These are phyloP conservation scores for Fusarium circinatum DNA, from an alignment of 2,329 filamentous ascomycete genomes.

Conservation along the genomic window DNA sequence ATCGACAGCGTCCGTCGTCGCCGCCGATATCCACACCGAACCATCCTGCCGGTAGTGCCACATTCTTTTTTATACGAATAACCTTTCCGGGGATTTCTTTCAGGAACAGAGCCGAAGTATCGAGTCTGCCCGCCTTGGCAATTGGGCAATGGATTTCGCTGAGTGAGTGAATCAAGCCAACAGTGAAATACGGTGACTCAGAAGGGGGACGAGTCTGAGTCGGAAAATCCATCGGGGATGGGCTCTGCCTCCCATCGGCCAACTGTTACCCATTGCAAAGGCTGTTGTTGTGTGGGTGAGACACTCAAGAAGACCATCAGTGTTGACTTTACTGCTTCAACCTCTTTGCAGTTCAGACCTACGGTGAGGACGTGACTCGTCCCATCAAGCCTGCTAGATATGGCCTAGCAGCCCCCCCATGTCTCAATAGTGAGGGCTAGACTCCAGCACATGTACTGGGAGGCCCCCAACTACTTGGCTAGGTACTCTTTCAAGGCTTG, in stretches of 20 bases:
- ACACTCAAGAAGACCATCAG: conserved; percentile 1
- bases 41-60: conserved; percentile 35
- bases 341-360: not conserved
- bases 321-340: conserved; percentile 2
- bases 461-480: conserved; percentile 1
- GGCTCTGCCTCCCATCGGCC: not conserved
- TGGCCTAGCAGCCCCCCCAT: conserved; percentile 17
- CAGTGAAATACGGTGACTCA: not conserved
- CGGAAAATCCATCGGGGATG: not conserved
- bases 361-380: conserved; percentile 29
- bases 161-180: not conserved
- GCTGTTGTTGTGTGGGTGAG: not conserved
- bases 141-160: not conserved
- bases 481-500: not conserved
- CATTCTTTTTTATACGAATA: conserved; percentile 31
- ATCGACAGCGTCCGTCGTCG: conserved; percentile 15
- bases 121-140: conserved; percentile 18
- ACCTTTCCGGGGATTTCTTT: conserved; percentile 34
- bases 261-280: not conserved
- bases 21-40: conserved; percentile 37
- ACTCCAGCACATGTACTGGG: conserved; percentile 8
- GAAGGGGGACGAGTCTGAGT: not conserved
- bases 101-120: conserved; percentile 28
- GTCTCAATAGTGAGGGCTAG: conserved; percentile 15
- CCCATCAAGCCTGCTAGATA: not conserved